Evolutionary conservation across 176 grass and related monocot species (phyloP).

Genomic region (Echinochloa phyllopogon): DNA sequence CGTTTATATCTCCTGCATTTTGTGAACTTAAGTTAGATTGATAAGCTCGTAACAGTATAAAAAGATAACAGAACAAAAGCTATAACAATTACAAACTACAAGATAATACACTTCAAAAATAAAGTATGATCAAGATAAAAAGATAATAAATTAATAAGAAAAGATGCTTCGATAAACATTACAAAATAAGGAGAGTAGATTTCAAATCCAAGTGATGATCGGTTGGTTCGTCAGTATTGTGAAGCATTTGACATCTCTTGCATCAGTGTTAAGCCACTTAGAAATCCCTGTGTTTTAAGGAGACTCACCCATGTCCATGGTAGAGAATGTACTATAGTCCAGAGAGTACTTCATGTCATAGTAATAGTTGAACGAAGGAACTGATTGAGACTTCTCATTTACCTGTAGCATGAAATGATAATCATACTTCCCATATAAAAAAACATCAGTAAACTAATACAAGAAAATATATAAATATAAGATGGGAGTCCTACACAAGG

Average conservation of each 20-base stretch:
- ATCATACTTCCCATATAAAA: constrained; percentile 16
- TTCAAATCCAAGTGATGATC: constrained; percentile 27
- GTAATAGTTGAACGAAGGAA: constrained; percentile 74
- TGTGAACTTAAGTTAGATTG: constrained; percentile 37
- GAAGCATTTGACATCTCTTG: constrained; percentile 22
- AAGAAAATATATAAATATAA: constrained; percentile 43
- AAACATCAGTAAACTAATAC: constrained; percentile 45
- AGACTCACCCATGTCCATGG: constrained; percentile 56
- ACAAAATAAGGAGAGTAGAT: constrained; percentile 17
- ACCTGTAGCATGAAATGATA: constrained; percentile 59
- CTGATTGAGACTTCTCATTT: constrained; percentile 45
- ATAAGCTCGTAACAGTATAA: constrained; percentile 5
- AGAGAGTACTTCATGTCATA: constrained; percentile 94
- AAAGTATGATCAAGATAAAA: constrained; percentile 26
- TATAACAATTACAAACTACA: constrained; percentile 24
- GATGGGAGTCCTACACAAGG: constrained; percentile 61
- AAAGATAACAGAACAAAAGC: constrained; percentile 35
- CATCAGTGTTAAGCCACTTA: constrained; percentile 3
- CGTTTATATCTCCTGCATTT: constrained; percentile 52
- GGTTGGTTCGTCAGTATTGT: neutral
- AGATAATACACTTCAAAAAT: constrained; percentile 10
- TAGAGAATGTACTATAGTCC: constrained; percentile 85
- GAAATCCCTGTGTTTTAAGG: constrained; percentile 23
- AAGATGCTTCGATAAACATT: constrained; percentile 16
- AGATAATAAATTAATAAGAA: constrained; percentile 12